These are phyloP conservation scores for Hyphopichia khmerensis DNA, from an alignment of 1,139 yeast genomes.

Conservation along the genomic window DNA sequence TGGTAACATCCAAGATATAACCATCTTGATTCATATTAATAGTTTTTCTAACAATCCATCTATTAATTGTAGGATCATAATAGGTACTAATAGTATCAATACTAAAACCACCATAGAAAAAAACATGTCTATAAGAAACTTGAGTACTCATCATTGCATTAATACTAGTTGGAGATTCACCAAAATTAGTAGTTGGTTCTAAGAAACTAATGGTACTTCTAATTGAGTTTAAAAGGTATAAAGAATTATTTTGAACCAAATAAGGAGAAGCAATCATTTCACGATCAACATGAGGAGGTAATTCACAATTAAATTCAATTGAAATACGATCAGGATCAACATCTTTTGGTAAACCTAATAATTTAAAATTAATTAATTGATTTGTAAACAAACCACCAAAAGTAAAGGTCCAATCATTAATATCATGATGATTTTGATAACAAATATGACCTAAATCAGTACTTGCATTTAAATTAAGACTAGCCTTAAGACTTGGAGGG, in stretches of 20 bases:
- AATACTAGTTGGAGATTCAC: slow-evolving; percentile 28
- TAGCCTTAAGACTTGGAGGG: slow-evolving; percentile 13
- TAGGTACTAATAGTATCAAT: slow-evolving; percentile 22
- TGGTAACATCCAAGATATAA: slow-evolving; percentile 34
- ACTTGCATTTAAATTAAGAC: slow-evolving; percentile 4
- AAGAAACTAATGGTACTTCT: slow-evolving; percentile 33
- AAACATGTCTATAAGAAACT: slow-evolving; percentile 36
- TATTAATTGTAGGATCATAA: slow-evolving; percentile 21
- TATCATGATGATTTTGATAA: slow-evolving; percentile 35
- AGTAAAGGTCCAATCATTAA: slow-evolving; percentile 31
- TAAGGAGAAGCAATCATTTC: slow-evolving; percentile 38
- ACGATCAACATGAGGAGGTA: slow-evolving; percentile 41
- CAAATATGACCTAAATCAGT: slow-evolving; percentile 26
- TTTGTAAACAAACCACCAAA: slow-evolving; percentile 39
- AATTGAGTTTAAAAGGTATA: slow-evolving; percentile 30
- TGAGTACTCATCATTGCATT: slow-evolving; percentile 28
- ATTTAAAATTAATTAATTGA: slow-evolving; percentile 19
- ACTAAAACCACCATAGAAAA: slow-evolving; percentile 44
- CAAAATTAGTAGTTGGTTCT: slow-evolving; percentile 18
- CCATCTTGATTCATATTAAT: slow-evolving; percentile 36
- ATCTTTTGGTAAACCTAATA: slow-evolving; percentile 35
- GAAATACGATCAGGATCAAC: slow-evolving; percentile 32
- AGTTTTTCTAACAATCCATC: slow-evolving; percentile 39
- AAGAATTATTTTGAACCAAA: slow-evolving; percentile 26
- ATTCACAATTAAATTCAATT: slow-evolving; percentile 36